These are phyloP conservation scores for Rosa lucieae DNA, from an alignment of 306 rosid genomes.

Conservation along the genomic window DNA sequence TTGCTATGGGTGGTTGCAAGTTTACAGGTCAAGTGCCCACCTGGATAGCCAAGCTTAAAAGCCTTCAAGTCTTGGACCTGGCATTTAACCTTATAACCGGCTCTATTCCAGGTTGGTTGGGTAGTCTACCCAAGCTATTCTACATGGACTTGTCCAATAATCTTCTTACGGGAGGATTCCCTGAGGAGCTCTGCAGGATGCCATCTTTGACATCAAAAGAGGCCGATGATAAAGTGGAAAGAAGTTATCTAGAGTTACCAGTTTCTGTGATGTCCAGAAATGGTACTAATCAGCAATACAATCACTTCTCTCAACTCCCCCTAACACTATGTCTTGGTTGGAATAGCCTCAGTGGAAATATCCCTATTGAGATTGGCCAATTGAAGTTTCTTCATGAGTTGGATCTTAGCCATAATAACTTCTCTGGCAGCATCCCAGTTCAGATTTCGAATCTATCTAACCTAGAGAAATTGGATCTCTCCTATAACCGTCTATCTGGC, in stretches of 20 bases:
- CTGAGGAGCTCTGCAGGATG: conserved; percentile 52
- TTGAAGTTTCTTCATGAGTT: conserved; percentile 57
- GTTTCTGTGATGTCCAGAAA: conserved; percentile 68
- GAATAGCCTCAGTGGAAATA: conserved; percentile 63
- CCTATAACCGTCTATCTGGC: conserved; percentile 65
- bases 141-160: conserved; percentile 77
- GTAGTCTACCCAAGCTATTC: conserved; percentile 64
- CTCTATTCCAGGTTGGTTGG: conserved; percentile 72
- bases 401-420: conserved; percentile 59
- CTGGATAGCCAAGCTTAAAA: conserved; percentile 66
- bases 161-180: conserved; percentile 55
- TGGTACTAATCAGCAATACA: conserved; percentile 68
- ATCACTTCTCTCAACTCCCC: conserved; percentile 72
- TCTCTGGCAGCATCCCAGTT: conserved; percentile 69
- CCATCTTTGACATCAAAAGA: conserved; percentile 53
- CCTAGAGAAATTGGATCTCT: conserved; percentile 78
- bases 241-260: conserved; percentile 69
- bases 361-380: conserved; percentile 70
- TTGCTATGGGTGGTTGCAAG: conserved; percentile 69
- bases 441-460: conserved; percentile 60
- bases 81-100: conserved; percentile 59
- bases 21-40: conserved; percentile 68
- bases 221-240: conserved; percentile 36
- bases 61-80: conserved; percentile 73
- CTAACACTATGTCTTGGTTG: conserved; percentile 60